phyloP scores from a whole-genome alignment of 805 yeast genomes.

The baker's yeast (Saccharomyces cerevisiae) region DNA sequence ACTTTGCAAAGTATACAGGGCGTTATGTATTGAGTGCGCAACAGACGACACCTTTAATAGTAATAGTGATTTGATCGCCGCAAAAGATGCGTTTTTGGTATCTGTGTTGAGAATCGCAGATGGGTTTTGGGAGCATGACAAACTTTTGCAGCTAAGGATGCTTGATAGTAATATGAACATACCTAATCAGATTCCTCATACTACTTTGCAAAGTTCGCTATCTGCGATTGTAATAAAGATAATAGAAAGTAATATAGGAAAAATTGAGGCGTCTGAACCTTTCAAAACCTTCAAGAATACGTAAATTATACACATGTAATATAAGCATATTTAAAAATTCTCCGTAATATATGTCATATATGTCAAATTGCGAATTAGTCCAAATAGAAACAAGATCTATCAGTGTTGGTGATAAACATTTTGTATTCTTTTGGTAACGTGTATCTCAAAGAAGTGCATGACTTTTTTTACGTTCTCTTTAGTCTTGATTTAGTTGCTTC shows the following conservation, averaged over 20 bases:
- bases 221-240: neutral
- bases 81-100: conserved; percentile 6
- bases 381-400: neutral
- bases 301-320: neutral
- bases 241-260: neutral
- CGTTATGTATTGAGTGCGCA: conserved; percentile 6
- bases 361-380: no score
- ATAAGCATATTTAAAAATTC: neutral
- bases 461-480: neutral
- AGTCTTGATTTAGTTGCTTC: neutral
- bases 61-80: neutral
- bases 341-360: neutral
- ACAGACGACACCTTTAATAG: neutral
- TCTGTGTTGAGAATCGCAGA: conserved; percentile 11
- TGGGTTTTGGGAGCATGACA: conserved; percentile 16
- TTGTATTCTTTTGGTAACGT: neutral
- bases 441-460: neutral
- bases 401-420: neutral
- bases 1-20: conserved; percentile 10
- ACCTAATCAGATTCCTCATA: neutral
- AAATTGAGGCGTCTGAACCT: neutral
- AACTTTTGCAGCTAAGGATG: neutral
- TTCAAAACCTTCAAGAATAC: neutral
- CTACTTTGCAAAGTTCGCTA: neutral
- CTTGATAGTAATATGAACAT: neutral